Percentiles rank a stretch among this genome's conserved stretches.
Evolutionary conservation across 345 rosid species (phyloP).

Genomic region (Boechera retrofracta): DNA sequence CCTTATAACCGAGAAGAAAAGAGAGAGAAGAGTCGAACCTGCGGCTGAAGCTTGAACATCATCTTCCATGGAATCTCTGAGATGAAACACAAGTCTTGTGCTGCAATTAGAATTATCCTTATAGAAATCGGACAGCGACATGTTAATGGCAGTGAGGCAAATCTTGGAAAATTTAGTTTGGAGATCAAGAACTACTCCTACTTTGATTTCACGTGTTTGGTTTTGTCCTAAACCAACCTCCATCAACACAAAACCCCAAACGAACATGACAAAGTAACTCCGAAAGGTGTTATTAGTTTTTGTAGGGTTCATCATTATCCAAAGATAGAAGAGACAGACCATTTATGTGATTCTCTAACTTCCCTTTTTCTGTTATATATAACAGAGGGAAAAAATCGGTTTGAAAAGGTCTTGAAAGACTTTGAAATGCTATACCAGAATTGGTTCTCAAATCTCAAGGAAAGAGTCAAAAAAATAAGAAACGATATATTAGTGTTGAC

Average conservation of each 20-base stretch:
- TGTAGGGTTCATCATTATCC: too few relatives aligned
- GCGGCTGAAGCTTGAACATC: conserved; percentile 45
- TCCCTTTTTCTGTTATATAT: too few relatives aligned
- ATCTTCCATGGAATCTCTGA: conserved; percentile 43
- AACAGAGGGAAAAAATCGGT: too few relatives aligned
- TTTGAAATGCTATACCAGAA: too few relatives aligned
- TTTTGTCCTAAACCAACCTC: conserved; percentile 27
- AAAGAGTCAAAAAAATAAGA: too few relatives aligned
- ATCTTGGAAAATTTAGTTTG: conserved; percentile 28
- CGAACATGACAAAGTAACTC: background rate
- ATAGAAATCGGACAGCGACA: conserved; percentile 46
- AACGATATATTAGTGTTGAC: too few relatives aligned
- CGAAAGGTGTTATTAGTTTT: background rate
- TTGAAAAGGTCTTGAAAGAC: too few relatives aligned
- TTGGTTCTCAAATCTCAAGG: too few relatives aligned
- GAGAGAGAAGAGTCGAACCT: conserved; percentile 31
- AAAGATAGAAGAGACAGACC: too few relatives aligned
- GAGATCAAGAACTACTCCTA: conserved; percentile 52
- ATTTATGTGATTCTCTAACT: too few relatives aligned
- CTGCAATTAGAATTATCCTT: conserved; percentile 29
- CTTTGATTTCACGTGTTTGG: conserved; percentile 31
- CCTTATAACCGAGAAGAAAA: background rate
- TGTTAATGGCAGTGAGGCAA: conserved; percentile 33
- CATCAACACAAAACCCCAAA: conserved; percentile 21
- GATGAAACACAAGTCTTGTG: conserved; percentile 34